phyloP scores from a whole-genome alignment of 2,329 filamentous ascomycete genomes.

The Aotearoamyces nothofagi region DNA sequence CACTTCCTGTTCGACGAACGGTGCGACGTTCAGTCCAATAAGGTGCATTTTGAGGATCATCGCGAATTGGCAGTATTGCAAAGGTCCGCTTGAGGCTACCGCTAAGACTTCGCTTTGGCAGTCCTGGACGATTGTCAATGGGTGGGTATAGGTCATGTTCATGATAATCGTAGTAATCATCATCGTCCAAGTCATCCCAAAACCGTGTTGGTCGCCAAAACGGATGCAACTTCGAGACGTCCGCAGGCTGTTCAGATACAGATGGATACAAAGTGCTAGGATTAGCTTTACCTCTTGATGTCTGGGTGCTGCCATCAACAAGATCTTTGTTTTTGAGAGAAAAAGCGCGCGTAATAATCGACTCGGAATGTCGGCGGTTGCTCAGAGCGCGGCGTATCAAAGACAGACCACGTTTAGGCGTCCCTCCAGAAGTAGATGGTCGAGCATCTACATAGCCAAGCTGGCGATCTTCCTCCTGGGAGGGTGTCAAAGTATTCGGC shows the following conservation, averaged over 20 bases:
- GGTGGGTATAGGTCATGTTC: constrained; percentile 25
- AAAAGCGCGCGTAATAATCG: constrained; percentile 35
- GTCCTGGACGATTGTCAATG: constrained; percentile 30
- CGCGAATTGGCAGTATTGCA: constrained; percentile 38
- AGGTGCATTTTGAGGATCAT: constrained; percentile 20
- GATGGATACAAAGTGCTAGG: constrained; percentile 23
- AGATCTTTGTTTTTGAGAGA: constrained; percentile 15
- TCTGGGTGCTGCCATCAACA: constrained; percentile 12
- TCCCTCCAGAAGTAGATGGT: constrained; percentile 20
- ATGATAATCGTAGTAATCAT: constrained; percentile 18
- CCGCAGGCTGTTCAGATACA: constrained; percentile 29
- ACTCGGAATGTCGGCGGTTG: constrained; percentile 31
- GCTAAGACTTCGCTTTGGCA: constrained; percentile 33
- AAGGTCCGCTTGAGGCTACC: constrained; percentile 33
- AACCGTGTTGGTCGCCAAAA: constrained; percentile 42
- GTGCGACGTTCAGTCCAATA: constrained; percentile 35
- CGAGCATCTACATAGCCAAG: constrained; percentile 36
- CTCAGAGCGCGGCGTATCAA: constrained; percentile 38
- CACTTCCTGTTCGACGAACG: constrained; percentile 42
- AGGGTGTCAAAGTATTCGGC: constrained; percentile 41
- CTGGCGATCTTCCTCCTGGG: constrained; percentile 33
- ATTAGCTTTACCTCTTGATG: constrained; percentile 12
- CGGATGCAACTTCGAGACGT: constrained; percentile 41
- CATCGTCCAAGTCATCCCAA: constrained; percentile 23
- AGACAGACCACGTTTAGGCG: constrained; percentile 31